Conservation (phyloP, 495 filamentous ascomycete genomes). For the Elaphomyces granulatus region DNA sequence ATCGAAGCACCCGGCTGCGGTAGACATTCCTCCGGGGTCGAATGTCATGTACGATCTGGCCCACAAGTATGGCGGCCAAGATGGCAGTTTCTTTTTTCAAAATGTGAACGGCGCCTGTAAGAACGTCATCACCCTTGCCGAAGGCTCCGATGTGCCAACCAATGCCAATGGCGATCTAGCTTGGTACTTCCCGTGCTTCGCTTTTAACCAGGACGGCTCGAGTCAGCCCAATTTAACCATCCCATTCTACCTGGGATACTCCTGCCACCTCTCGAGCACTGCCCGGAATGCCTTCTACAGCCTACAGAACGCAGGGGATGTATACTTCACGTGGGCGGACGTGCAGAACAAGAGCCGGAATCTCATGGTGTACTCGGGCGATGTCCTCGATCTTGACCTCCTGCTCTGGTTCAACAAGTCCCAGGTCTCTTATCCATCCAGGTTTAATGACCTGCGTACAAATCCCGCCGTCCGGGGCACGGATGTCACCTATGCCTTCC, state of each 20-base stretch:
- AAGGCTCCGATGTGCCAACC: conserved; percentile 63
- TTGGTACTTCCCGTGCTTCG: conserved; percentile 92
- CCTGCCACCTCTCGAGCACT: conserved; percentile 64
- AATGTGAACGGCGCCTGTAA: conserved; percentile 98
- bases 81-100: conserved; percentile 96
- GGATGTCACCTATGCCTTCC: conserved; percentile 80
- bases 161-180: conserved; percentile 60
- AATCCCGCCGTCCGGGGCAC: conserved; percentile 70
- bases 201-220: conserved; percentile 91
- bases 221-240: conserved; percentile 54
- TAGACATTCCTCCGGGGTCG: conserved; percentile 49
- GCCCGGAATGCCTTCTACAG: conserved; percentile 64
- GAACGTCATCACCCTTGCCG: conserved; percentile 59
- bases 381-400: conserved; percentile 85
- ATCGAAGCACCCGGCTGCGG: conserved; percentile 65
- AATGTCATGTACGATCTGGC: conserved; percentile 83
- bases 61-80: conserved; percentile 64
- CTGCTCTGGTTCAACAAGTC: conserved; percentile 77
- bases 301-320: conserved; percentile 46
- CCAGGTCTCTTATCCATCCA: conserved; percentile 62
- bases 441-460: conserved; percentile 65
- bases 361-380: conserved; percentile 82
- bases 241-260: conserved; percentile 68
- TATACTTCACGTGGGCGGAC: conserved; percentile 95
- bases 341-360: conserved; percentile 80